Conservation (phyloP, 1,139 yeast species). For the Nakaseomyces kungkrabaensis region DNA sequence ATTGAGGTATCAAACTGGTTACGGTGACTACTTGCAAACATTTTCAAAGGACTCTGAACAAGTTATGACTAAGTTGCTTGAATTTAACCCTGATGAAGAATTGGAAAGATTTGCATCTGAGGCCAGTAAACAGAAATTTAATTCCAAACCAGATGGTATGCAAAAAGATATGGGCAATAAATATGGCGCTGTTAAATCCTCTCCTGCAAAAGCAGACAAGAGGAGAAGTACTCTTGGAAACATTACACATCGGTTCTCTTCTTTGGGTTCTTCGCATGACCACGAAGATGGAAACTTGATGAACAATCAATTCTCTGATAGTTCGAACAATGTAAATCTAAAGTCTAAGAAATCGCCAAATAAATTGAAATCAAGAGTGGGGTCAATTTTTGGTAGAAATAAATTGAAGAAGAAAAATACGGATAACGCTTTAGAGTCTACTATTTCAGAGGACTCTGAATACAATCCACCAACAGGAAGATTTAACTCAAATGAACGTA, state of each 20-base stretch:
- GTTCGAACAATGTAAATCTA: constrained; percentile 16
- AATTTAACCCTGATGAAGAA: constrained; percentile 50
- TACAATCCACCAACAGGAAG: constrained; percentile 4
- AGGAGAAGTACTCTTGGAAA: constrained; percentile 15
- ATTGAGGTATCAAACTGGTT: constrained; percentile 57
- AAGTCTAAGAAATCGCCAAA: constrained; percentile 23
- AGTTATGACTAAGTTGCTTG: constrained; percentile 55
- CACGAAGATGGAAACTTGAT: constrained; percentile 18
- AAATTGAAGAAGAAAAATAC: constrained; percentile 29
- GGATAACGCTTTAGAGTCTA: not conserved
- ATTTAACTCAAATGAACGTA: not conserved
- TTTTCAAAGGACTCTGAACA: constrained; percentile 49
- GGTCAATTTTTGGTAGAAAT: constrained; percentile 71
- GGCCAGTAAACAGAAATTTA: constrained; percentile 23
- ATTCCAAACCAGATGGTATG: not conserved
- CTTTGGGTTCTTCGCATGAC: constrained; percentile 17
- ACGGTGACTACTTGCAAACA: constrained; percentile 39
- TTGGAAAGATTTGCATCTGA: constrained; percentile 47
- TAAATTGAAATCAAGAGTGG: constrained; percentile 65
- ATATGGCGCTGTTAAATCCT: not conserved
- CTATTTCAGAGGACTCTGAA: constrained; percentile 11
- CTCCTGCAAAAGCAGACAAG: constrained; percentile 9
- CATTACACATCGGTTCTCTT: constrained; percentile 16
- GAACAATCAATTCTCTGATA: constrained; percentile 24
- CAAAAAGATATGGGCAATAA: constrained; percentile 1